Base-by-base conservation (phyloP, 2,329 filamentous ascomycete species). In the Chrysoporthe cubensis region DNA sequence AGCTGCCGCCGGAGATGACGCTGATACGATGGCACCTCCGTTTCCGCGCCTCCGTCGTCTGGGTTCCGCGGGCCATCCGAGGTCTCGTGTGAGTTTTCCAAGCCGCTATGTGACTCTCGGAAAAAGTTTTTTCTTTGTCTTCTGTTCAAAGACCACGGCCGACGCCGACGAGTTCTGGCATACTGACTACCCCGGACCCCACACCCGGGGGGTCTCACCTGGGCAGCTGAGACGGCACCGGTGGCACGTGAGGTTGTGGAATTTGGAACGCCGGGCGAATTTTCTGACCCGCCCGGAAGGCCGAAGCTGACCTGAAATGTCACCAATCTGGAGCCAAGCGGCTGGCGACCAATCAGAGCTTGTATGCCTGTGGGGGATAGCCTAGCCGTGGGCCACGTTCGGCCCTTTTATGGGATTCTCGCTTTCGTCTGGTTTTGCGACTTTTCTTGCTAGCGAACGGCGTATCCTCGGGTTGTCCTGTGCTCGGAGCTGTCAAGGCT, bases 371-470 rank as follows among this genome's bases (percentile, higher is more conserved):
- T 43, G 37, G 42, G 43, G 43, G 21, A 18, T n/a, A 18, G 43
- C 32, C 26, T 48, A 34, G 59, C 43, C 43, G 26, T 46, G 42
- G 21, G 26, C 54, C 42, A 61, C n/a, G 59, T 48, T 61, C 59
- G 59, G 59, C 59, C 59, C 59, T 61, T 46, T 61, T 61, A 61
- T 61, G 57, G 57, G 37, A 21, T 43, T 60, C 11, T 58, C 21
- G 57, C 40, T 18, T n/a, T 42, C 40, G 57, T 60, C 57, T 43
- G 57, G 21, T 59, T 43, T 44, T 14, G 50, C 21, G 50, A 32
- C 4, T 52, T 52, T 21, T 14, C 34, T 40, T 37, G 34, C 18
- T 40, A 40, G 34, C 16, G 32, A 40, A 11, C 54, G 21, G 42
- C 59, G 42, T 61, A 43, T 43, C 26, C 59, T 44, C 59, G 40